Evolutionary conservation across 163 green algal species (phyloP), one percentile per base, ranked within the genome.

Genomic region (Scenedesmus sp.): DNA sequence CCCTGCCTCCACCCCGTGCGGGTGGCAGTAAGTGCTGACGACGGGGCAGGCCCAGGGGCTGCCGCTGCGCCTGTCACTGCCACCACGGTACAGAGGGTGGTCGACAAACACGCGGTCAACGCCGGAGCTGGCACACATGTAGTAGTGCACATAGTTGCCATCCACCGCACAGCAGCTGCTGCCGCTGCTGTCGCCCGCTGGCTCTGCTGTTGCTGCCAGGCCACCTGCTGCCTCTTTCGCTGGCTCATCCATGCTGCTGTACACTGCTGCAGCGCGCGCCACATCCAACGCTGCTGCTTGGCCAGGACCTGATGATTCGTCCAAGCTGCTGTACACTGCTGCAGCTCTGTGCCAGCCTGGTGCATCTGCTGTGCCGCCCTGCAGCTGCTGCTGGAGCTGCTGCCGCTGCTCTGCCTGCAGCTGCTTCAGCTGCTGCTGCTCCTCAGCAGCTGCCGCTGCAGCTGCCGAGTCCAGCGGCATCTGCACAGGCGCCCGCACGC

Each of bases 51-150:
- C 26, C 65, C 79, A 82, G 24, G 72, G 70, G 40, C 5, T 83
- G 65, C 72, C 22, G 20, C 24, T 24, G 53, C 56, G 49, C n/a
- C 53, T 46, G n/a, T 43, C 40, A 18, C 33, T 51, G 22, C 20
- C 33, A 40, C 35, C 40, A 46, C 44, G 53, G 30, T 85, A 90
- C 44, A 76, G 44, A 0, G 80, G 95, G 89, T 99, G 97, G 87
- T 98, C 95, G 5, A 99, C 96, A 95, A 99, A 99, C 22, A 98
- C 95, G 15, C 96, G 93, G 43, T 96, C 83, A 56, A 99, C 96
- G 43, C 97, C 96, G 16, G 91, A 91, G 83, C 95, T 95, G n/a
- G 22, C 35, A 30, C 33, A 81, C 37, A 92, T 86, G 73, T 90
- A 94, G 46, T 91, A 82, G 80, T 72, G 59, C 12, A 79, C 85